Conservation (phyloP, 129 eudicot genomes). For the Apium graveolens region DNA sequence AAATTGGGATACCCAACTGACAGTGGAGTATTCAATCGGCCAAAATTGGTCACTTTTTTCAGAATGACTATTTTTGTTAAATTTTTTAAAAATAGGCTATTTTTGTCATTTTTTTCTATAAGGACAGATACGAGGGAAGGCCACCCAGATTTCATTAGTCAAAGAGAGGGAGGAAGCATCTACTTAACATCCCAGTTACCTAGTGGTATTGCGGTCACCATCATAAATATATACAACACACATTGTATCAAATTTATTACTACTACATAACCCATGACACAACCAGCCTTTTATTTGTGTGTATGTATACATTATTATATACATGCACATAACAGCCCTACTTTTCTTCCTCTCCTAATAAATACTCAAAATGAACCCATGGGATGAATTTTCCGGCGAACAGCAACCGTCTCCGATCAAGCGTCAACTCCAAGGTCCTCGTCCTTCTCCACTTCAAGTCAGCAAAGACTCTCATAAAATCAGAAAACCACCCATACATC, state of each 20-base stretch:
- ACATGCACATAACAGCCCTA: not conserved
- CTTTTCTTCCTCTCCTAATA: not conserved
- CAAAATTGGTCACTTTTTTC: too few relatives aligned
- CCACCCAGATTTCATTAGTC: not conserved
- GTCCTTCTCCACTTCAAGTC: constrained; percentile 48
- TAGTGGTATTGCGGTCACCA: not conserved
- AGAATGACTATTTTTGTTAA: too few relatives aligned
- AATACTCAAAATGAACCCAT: constrained; percentile 1
- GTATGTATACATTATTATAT: not conserved
- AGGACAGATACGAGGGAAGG: too few relatives aligned
- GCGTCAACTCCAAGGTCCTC: constrained; percentile 47
- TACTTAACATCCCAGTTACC: not conserved
- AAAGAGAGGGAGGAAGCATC: constrained; percentile 3
- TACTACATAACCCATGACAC: not conserved
- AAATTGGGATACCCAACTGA: too few relatives aligned
- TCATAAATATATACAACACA: not conserved
- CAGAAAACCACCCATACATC: constrained; percentile 41
- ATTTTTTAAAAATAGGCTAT: too few relatives aligned
- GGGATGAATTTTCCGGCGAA: constrained; percentile 3
- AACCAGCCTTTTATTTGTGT: not conserved
- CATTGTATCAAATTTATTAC: not conserved
- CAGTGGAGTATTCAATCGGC: too few relatives aligned
- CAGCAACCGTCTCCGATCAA: constrained; percentile 37
- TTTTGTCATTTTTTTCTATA: too few relatives aligned
- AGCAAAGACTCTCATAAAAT: constrained; percentile 40